Evolutionary conservation across 192 early-diverging fungal species (phyloP).

Genomic region (Backusella parvicylindrica): DNA sequence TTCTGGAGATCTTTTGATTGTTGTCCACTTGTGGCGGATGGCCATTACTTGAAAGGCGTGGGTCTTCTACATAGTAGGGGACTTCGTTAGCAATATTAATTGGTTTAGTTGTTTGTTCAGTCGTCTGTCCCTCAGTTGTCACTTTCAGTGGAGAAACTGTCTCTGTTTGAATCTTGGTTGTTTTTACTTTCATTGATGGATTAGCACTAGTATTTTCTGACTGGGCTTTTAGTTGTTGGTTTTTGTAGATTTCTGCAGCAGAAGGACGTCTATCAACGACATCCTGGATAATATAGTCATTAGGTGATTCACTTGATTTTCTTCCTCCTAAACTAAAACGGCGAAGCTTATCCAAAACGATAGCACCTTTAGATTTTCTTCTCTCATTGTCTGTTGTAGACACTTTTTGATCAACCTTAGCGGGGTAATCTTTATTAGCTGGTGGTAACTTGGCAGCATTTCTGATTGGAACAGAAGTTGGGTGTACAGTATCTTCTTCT

Average conservation of each 20-base stretch:
- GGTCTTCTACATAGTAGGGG: background rate
- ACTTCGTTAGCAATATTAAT: background rate
- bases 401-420: background rate
- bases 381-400: background rate
- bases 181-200: background rate
- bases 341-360: background rate
- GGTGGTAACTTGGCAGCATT: background rate
- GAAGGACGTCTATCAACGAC: background rate
- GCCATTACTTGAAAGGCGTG: background rate
- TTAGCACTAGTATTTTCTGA: background rate
- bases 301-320: background rate
- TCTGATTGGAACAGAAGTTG: background rate
- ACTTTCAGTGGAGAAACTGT: background rate
- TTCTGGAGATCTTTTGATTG: background rate
- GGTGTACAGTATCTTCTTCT: background rate
- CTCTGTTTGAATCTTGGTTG: background rate
- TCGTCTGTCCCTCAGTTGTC: background rate
- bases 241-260: slow-evolving; percentile 8
- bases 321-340: background rate
- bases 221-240: background rate
- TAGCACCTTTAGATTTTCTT: background rate
- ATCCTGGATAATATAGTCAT: background rate
- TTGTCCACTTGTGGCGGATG: background rate
- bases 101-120: background rate
- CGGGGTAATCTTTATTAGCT: background rate